These are phyloP conservation scores for Poa pratensis DNA, from an alignment of 176 grass and related monocot species.

Conservation along the genomic window DNA sequence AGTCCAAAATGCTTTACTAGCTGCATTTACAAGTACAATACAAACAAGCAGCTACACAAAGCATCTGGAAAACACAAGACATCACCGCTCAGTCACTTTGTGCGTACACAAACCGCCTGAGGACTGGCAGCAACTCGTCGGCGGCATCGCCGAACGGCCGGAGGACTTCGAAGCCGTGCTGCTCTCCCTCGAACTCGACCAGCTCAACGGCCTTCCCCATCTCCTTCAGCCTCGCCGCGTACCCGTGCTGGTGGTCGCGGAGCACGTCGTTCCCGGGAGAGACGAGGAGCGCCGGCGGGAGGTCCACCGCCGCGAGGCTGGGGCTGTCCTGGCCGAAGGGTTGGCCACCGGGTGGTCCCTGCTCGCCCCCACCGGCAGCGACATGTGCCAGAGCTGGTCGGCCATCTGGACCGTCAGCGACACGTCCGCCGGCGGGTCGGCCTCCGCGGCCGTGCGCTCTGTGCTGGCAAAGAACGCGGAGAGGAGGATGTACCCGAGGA, in stretches of 20 bases:
- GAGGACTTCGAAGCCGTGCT: slow-evolving; percentile 57
- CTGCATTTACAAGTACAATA: too few relatives aligned
- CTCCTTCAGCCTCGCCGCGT: slow-evolving; percentile 53
- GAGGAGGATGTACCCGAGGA: slow-evolving; percentile 56
- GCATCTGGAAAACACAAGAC: too few relatives aligned
- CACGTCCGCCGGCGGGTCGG: slow-evolving; percentile 36
- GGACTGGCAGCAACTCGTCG: slow-evolving; percentile 44
- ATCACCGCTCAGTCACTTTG: not conserved
- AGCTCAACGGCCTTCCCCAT: slow-evolving; percentile 61
- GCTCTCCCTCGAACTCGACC: slow-evolving; percentile 51
- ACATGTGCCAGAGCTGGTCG: slow-evolving; percentile 69
- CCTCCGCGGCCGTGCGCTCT: slow-evolving; percentile 43
- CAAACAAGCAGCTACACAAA: too few relatives aligned
- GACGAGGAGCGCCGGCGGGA: slow-evolving; percentile 59
- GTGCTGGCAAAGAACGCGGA: slow-evolving; percentile 61
- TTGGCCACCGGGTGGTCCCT: slow-evolving; percentile 68
- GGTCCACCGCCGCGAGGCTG: slow-evolving; percentile 30
- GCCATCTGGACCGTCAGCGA: slow-evolving; percentile 39
- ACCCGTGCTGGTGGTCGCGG: slow-evolving; percentile 41
- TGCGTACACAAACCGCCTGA: not conserved
- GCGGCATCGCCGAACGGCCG: slow-evolving; percentile 36
- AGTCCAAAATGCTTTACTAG: too few relatives aligned
- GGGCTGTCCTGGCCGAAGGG: slow-evolving; percentile 64
- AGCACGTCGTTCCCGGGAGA: slow-evolving; percentile 51
- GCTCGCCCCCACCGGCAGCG: slow-evolving; percentile 56